These are phyloP conservation scores for Polysphondylium violaceum DNA, from an alignment of 78 protist genomes.

Conservation along the genomic window DNA sequence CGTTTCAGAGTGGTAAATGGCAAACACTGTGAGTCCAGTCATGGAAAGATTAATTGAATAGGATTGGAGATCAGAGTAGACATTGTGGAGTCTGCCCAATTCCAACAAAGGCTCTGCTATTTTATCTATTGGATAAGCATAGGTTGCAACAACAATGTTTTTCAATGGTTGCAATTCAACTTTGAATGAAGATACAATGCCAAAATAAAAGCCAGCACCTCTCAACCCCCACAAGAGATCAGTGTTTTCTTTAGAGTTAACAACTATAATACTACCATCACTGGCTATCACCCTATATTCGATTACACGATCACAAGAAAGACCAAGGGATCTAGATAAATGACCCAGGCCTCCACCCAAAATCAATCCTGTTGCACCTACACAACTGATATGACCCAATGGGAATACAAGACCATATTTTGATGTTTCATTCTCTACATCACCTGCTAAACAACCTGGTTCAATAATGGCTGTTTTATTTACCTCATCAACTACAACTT, in stretches of 20 bases:
- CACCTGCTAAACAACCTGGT: constrained; percentile 2
- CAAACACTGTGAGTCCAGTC: not conserved
- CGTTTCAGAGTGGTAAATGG: not conserved
- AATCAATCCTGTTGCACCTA: constrained; percentile 12
- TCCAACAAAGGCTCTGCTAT: not conserved
- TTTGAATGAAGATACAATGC: not conserved
- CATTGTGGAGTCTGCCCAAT: not conserved
- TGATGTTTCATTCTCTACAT: constrained; percentile 5
- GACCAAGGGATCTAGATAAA: not conserved
- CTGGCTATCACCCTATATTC: not conserved
- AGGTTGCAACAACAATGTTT: not conserved
- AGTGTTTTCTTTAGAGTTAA: not conserved
- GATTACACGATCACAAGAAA: not conserved
- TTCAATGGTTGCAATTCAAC: not conserved
- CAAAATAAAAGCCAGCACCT: not conserved
- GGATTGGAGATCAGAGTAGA: not conserved
- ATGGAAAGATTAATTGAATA: not conserved
- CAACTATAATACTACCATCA: not conserved
- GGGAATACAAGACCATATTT: constrained; percentile 4
- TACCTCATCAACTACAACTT: not conserved
- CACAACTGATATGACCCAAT: constrained; percentile 19
- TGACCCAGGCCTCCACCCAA: constrained; percentile 38
- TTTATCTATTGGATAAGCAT: not conserved
- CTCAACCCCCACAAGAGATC: not conserved
- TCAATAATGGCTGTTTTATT: constrained; percentile 11